These are phyloP conservation scores for Sparassis latifolia DNA, from an alignment of 1,284 basidiomycete genomes.

Conservation along the genomic window DNA sequence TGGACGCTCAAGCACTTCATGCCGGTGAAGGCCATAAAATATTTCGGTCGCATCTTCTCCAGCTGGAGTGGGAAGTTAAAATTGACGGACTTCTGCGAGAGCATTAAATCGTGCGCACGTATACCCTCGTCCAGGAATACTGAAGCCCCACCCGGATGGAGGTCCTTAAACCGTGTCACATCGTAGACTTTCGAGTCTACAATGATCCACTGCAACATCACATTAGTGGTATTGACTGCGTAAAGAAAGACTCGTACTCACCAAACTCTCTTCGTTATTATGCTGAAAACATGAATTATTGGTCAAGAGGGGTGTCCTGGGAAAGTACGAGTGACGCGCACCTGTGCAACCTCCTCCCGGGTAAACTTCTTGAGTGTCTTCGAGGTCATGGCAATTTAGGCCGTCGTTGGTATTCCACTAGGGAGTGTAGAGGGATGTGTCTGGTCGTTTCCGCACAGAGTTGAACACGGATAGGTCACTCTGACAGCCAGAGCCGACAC, in stretches of 20 bases:
- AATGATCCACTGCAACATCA: constrained; percentile 61
- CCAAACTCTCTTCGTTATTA: constrained; percentile 56
- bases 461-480: not conserved
- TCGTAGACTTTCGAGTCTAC: constrained; percentile 82
- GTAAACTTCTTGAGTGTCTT: constrained; percentile 41
- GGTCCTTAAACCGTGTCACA: constrained; percentile 66
- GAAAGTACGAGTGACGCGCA: constrained; percentile 17
- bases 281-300: constrained; percentile 35
- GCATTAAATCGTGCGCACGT: constrained; percentile 22
- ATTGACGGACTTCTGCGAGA: not conserved
- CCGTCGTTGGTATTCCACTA: too few relatives aligned
- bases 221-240: not conserved
- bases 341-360: constrained; percentile 50
- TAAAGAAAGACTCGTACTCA: constrained; percentile 17
- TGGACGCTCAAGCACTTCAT: constrained; percentile 70
- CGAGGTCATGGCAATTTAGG: constrained; percentile 28
- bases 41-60: constrained; percentile 83
- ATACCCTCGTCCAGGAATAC: constrained; percentile 73
- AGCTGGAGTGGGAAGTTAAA: constrained; percentile 20
- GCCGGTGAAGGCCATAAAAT: constrained; percentile 80
- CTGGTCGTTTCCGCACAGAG: not conserved
- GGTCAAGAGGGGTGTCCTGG: not conserved
- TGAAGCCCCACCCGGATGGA: constrained; percentile 81
- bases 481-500: not conserved
- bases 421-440: not conserved